Conservation (phyloP, 495 filamentous ascomycete species). For the Lophiostoma macrostomum region DNA sequence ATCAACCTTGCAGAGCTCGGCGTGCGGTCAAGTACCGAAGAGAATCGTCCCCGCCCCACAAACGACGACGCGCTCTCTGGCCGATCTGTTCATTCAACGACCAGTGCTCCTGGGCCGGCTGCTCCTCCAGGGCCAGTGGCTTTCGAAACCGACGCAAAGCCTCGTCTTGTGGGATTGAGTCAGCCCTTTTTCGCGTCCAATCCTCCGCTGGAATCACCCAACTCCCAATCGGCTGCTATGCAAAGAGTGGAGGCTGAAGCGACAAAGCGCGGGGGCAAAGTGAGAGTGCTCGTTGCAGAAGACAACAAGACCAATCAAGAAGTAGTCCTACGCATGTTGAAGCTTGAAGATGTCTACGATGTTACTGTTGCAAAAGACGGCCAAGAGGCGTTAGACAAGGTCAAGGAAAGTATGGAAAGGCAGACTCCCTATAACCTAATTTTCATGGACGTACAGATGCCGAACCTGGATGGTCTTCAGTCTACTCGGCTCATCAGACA, state of each 20-base stretch:
- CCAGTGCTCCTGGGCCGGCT: neutral
- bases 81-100: conserved; percentile 32
- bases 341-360: conserved; percentile 63
- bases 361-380: conserved; percentile 60
- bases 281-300: conserved; percentile 87
- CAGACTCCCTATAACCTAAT: conserved; percentile 74
- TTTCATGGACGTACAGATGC: conserved; percentile 95
- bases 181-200: conserved; percentile 78
- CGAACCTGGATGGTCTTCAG: conserved; percentile 84
- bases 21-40: conserved; percentile 33
- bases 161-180: conserved; percentile 76
- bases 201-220: conserved; percentile 45
- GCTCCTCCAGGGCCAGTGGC: conserved; percentile 32
- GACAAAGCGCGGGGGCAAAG: conserved; percentile 53
- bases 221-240: conserved; percentile 51
- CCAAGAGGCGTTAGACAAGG: conserved; percentile 81
- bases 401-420: conserved; percentile 75
- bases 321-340: conserved; percentile 76
- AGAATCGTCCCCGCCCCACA: conserved; percentile 7
- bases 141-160: conserved; percentile 55
- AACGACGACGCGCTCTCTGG: conserved; percentile 30
- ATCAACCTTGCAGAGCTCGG: conserved; percentile 23
- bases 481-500: conserved; percentile 82
- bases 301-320: conserved; percentile 96
- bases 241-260: conserved; percentile 48